Base-by-base conservation (phyloP, 768 basidiomycete species). In the Boletus sp. region DNA sequence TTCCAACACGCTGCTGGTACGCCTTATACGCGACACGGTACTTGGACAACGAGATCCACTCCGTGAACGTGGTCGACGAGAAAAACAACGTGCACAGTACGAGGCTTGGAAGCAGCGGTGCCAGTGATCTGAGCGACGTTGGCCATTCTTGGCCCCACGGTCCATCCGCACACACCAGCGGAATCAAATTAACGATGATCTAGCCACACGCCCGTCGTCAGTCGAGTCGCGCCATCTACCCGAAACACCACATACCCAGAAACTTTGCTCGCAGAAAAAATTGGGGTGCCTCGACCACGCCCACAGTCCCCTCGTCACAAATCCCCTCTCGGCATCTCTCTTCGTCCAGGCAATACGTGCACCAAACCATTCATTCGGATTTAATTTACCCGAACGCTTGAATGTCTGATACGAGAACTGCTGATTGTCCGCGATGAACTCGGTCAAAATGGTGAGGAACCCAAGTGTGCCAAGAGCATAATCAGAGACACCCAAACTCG, bases 281-380 rank as follows among this genome's bases (percentile, higher is more conserved):
- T 98, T 98, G 34, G 96, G 94, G 70, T 98, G 96, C 15, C 96
- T 77, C 3, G 83, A 84, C 77, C 85, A 95, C 2, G 83, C 80
- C 90, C 90, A 98, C 7, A 98, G 70, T 4, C 95, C 95, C 19
- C 79, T 77, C 0, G 93, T 92, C 25, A 87, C 72, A 68, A 98
- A 98, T 0, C 96, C 96, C 11, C 94, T 78, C 56, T 84, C 74
- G 1, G 78, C 81, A 69, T 92, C 88, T 19, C 78, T 79, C 19
- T 80, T 75, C 1, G 83, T 83, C 81, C 87, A 89, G 6, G 73
- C 55, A n/a, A 90, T 78, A 25, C 82, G 77, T 4, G 88, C 80
- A 8, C 83, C 83, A 23, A 74, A 71, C 87, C 90, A 88, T 10
- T 90, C 82, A 33, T 50, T 73, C 64, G 32, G 68, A 54, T 45